These are phyloP conservation scores for Tetradesmus obliquus DNA, from an alignment of 139 green algal genomes.

Conservation along the genomic window DNA sequence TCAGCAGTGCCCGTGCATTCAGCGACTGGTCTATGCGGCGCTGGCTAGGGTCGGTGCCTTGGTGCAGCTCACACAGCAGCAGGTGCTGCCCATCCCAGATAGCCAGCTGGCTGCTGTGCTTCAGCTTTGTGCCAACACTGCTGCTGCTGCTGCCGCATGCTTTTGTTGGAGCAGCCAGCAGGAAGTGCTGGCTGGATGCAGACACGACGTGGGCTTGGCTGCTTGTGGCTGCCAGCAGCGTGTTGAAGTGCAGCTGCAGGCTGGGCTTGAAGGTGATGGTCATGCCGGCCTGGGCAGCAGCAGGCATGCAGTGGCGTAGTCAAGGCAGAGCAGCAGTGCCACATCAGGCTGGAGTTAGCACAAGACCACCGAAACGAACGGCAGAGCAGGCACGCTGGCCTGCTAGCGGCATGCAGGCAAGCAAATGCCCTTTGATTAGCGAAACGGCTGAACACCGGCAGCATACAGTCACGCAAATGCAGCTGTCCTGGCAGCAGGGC, in stretches of 20 bases:
- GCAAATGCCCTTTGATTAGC: neutral
- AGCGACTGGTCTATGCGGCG: neutral
- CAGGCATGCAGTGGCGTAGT: neutral
- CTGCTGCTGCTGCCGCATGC: neutral
- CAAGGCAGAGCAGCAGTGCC: neutral
- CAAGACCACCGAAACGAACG: neutral
- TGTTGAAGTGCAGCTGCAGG: slow-evolving; percentile 26
- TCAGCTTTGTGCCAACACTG: neutral
- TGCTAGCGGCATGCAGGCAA: neutral
- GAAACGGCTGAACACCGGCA: neutral
- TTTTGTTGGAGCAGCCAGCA: neutral
- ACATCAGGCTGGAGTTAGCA: neutral
- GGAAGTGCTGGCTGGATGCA: neutral
- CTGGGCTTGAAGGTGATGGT: slow-evolving; percentile 24
- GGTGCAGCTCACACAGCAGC: neutral
- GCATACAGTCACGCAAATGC: neutral
- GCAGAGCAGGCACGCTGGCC: neutral
- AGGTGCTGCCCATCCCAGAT: neutral
- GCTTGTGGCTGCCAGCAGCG: slow-evolving; percentile 14
- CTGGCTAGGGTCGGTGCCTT: slow-evolving; percentile 10
- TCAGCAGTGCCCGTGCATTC: neutral
- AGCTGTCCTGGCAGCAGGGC: neutral
- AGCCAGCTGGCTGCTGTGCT: neutral
- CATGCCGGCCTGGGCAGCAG: neutral
- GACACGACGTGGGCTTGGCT: neutral